Base-by-base conservation (phyloP, 192 early-diverging fungal species). In the Entomortierella beljakovae region DNA sequence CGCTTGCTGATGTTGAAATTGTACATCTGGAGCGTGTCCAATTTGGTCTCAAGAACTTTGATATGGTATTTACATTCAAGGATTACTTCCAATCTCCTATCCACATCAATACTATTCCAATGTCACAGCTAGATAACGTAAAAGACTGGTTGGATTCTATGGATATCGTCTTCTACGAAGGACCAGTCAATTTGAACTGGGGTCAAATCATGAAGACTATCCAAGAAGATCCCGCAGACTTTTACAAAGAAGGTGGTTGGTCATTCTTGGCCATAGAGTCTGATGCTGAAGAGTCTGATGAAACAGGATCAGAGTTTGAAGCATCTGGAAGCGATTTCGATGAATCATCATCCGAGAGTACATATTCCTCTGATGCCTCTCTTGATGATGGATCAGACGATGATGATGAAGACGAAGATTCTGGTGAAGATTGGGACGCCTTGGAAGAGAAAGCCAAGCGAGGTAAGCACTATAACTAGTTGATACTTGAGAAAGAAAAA, bases 11-110 rank as follows among this genome's bases (percentile, higher is more conserved):
- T 57, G 93, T 99, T 20, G 96, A 98, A 84, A 86, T 97, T 53
- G 97, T 93, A 15, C 96, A 98, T 73, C 87, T 99, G 63, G 98
- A 99, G 87, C 93, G 98, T 70, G 94, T 99, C 54, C 85, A 88
- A 88, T 98, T 98, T 84, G 95, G 95, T 8, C 85, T 98, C 35
- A 96, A 96, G 87, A 97, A 97, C 83, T 99, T 99, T 88, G 98
- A 99, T 89, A 88, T 98, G 86, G 98, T 99, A 10, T 95, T 98
- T 85, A 90, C 98, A 6, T 97, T 95, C 87, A 97, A 96, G 81
- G 98, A 99, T 82, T 97, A 92, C 76, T 87, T 87, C 43, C 85
- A 93, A 56, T 77, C 95, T 1, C 93, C 94, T 0, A 90, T 96
- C n/a, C 97, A 99, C 61, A 93, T 99, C 82, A 99, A 97, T 77